phyloP scores from a whole-genome alignment of 2,329 filamentous ascomycete species.

The Daldinia sp. region DNA sequence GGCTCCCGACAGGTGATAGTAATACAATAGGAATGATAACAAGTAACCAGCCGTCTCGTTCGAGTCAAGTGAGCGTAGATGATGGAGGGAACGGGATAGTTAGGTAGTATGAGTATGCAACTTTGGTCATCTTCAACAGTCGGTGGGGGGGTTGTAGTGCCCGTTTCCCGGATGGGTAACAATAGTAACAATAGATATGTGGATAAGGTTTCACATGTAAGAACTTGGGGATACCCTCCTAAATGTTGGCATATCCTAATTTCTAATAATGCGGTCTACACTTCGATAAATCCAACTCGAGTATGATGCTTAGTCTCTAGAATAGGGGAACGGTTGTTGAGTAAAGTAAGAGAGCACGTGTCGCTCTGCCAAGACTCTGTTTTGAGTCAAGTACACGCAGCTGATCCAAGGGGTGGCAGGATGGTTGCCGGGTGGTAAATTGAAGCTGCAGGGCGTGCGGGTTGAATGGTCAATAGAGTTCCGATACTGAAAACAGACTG shows the following conservation, averaged over 20 bases:
- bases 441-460: constrained; percentile 33
- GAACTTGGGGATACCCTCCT: not conserved
- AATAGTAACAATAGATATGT: not conserved
- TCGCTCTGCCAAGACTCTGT: constrained; percentile 24
- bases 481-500: constrained; percentile 16
- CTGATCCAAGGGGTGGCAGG: constrained; percentile 20
- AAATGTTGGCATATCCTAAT: constrained; percentile 1
- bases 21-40: not conserved
- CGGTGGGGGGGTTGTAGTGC: constrained; percentile 3
- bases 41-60: not conserved
- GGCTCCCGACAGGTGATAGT: not conserved
- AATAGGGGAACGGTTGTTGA: constrained; percentile 9
- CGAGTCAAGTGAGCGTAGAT: constrained; percentile 10
- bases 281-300: constrained; percentile 10
- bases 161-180: not conserved
- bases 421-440: constrained; percentile 16
- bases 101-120: not conserved
- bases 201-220: constrained; percentile 11
- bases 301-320: not conserved
- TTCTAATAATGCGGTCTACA: constrained; percentile 10
- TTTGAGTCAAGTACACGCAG: constrained; percentile 36
- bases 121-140: constrained; percentile 13
- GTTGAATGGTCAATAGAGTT: constrained; percentile 32
- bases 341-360: constrained; percentile 39
- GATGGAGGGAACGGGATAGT: constrained; percentile 2